Conservation (phyloP, 1,284 basidiomycete genomes). For the Sporisorium graminicola region DNA sequence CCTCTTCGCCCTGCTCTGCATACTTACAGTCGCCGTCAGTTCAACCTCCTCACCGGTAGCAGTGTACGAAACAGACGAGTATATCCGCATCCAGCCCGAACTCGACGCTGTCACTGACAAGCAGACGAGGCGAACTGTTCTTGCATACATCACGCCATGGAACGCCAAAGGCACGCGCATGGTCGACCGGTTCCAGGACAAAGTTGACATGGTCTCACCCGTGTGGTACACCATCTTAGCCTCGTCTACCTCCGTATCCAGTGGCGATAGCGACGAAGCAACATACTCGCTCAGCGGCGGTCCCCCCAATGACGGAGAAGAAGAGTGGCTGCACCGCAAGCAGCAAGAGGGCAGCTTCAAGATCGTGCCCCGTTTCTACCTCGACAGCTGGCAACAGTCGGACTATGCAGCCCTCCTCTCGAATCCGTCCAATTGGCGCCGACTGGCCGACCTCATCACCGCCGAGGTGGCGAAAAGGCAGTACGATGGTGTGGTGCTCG, state of each 20-base stretch:
- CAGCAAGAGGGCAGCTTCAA: background rate
- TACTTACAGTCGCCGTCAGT: background rate
- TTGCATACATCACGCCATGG: conserved; percentile 61
- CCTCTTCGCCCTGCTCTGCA: background rate
- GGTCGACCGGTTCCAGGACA: conserved; percentile 29
- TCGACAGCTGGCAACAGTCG: conserved; percentile 45
- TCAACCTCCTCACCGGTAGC: background rate
- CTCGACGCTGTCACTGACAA: background rate
- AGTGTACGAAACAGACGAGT: conserved; percentile 25
- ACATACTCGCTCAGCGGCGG: conserved; percentile 48
- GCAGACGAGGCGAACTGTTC: conserved; percentile 16
- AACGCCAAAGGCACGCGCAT: conserved; percentile 31
- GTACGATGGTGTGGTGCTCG: conserved; percentile 48
- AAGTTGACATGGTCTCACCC: conserved; percentile 50
- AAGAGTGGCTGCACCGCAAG: conserved; percentile 27
- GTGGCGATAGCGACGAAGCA: conserved; percentile 2
- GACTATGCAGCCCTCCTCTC: conserved; percentile 45
- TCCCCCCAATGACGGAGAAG: conserved; percentile 16
- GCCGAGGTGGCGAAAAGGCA: conserved; percentile 7
- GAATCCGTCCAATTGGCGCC: conserved; percentile 19
- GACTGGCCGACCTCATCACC: conserved; percentile 24
- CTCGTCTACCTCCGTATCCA: background rate
- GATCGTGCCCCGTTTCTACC: conserved; percentile 46
- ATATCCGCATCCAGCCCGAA: conserved; percentile 21
- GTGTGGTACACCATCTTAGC: conserved; percentile 58